Percentiles rank a stretch among this genome's conserved stretches.
Conservation (phyloP, 768 basidiomycete genomes). For the Piloderma croceum region DNA sequence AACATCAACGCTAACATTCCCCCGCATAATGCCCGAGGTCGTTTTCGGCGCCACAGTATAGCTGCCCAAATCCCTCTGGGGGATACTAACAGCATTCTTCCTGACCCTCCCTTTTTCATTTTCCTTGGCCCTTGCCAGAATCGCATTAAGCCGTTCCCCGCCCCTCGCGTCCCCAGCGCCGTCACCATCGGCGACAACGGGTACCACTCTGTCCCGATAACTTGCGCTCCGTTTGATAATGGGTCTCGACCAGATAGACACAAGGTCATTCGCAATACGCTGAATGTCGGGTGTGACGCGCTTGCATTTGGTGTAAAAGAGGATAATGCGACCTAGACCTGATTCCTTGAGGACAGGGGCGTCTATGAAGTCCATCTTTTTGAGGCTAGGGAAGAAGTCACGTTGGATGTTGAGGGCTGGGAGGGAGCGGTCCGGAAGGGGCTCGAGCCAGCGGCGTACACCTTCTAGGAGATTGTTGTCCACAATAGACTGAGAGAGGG, state of each 20-base stretch:
- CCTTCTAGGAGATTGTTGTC: constrained; percentile 93
- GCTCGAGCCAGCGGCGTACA: constrained; percentile 88
- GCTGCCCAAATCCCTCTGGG: constrained; percentile 65
- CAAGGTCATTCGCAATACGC: constrained; percentile 79
- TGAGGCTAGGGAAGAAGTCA: constrained; percentile 78
- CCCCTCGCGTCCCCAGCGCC: constrained; percentile 30
- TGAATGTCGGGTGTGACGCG: constrained; percentile 77
- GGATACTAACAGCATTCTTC: constrained; percentile 81
- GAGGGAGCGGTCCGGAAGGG: constrained; percentile 85
- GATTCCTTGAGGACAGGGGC: constrained; percentile 86
- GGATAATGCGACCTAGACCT: constrained; percentile 78
- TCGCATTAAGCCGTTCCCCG: constrained; percentile 59
- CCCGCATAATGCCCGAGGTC: constrained; percentile 46
- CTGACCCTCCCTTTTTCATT: constrained; percentile 63
- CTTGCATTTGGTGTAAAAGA: constrained; percentile 96
- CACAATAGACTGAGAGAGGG: constrained; percentile 85
- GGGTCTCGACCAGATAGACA: constrained; percentile 82
- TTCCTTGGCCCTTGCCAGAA: constrained; percentile 61
- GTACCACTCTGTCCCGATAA: constrained; percentile 70
- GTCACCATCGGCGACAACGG: constrained; percentile 42
- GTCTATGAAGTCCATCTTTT: constrained; percentile 91
- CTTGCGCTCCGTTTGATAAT: constrained; percentile 87
- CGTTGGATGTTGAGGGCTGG: constrained; percentile 95
- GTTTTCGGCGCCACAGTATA: constrained; percentile 75
- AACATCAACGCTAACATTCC: constrained; percentile 58